Evolutionary conservation across 768 basidiomycete species (phyloP), one percentile per base, ranked within the genome.

Genomic region (Gautieria morchelliformis): DNA sequence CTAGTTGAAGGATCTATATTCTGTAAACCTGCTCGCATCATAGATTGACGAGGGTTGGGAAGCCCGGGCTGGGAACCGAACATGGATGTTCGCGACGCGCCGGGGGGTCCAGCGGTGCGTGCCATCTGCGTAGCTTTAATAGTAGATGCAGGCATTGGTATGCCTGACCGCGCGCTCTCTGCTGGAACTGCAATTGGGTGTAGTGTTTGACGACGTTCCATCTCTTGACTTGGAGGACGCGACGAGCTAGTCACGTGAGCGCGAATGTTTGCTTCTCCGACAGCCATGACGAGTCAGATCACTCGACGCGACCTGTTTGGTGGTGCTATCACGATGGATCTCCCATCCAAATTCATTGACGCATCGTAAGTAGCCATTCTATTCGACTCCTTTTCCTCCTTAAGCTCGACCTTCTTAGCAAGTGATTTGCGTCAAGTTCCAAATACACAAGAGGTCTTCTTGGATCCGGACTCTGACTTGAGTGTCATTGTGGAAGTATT

Each of bases 361-460:
- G 92, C 85, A 52, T 89, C 93, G 95, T 96, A 72, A 60, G 90
- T 72, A 19, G 17, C 32, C 30, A 39, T 55, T 52, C 49, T 12
- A 48, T 22, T 47, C 11, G 12, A 22, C 5, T 42, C 54, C n/a
- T 49, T n/a, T 33, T 22, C 44, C 44, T 50, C 35, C 37, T 42
- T 11, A 35, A 39, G 5, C 22, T 40, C 30, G 41, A 32, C 22
- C 12, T 27, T 44, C 14, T 14, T 37, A 12, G 47, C 33, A 65
- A 86, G 85, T 59, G 72, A 76, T 51, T 58, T 84, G 6, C 90
- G 95, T 54, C 89, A 97, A 71, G 76, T 99, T 12, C 94, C 96
- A 14, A 88, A 98, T 67, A 92, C 83, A 4, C 95, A 99, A 69
- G 96, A 98, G 67, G 95, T 96, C 42, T 87, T 92, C 70, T 68